Percentiles rank a stretch among this genome's conserved stretches.
These are phyloP conservation scores for Intubia oerlemansii DNA, from an alignment of 2,329 filamentous ascomycete genomes.

Conservation along the genomic window DNA sequence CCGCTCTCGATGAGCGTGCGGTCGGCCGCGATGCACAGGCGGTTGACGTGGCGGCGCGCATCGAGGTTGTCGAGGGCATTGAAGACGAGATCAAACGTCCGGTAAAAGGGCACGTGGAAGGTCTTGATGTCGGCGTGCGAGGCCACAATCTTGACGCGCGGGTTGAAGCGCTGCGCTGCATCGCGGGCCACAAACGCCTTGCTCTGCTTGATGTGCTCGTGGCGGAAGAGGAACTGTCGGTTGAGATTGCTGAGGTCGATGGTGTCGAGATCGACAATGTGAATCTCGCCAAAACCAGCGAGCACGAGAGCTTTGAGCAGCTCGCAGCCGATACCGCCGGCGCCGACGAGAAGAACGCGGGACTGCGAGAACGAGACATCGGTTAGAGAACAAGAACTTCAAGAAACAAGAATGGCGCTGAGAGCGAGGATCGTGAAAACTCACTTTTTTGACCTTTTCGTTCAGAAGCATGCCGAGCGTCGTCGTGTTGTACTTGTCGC, in stretches of 20 bases:
- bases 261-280: slow-evolving; percentile 92
- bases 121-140: slow-evolving; percentile 93
- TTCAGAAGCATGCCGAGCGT: neutral
- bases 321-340: slow-evolving; percentile 93
- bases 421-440: too few relatives aligned
- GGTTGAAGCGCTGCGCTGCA: slow-evolving; percentile 77
- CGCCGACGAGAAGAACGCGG: slow-evolving; percentile 81
- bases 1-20: slow-evolving; percentile 89
- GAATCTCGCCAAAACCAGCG: slow-evolving; percentile 76
- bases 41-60: slow-evolving; percentile 83
- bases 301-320: slow-evolving; percentile 90
- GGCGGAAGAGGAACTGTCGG: slow-evolving; percentile 87
- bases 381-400: too few relatives aligned
- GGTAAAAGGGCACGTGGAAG: slow-evolving; percentile 81
- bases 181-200: slow-evolving; percentile 64
- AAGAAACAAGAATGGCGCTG: too few relatives aligned
- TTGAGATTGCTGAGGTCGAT: slow-evolving; percentile 97
- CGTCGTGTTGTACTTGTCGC: neutral
- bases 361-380: too few relatives aligned
- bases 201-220: slow-evolving; percentile 94
- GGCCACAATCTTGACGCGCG: slow-evolving; percentile 64
- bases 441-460: neutral
- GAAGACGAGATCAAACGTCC: slow-evolving; percentile 67
- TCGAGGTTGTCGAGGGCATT: slow-evolving; percentile 95
- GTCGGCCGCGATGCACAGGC: slow-evolving; percentile 84